Evolutionary conservation across 75 land plant genomes (phyloP).

Genomic region (Pinus taeda): DNA sequence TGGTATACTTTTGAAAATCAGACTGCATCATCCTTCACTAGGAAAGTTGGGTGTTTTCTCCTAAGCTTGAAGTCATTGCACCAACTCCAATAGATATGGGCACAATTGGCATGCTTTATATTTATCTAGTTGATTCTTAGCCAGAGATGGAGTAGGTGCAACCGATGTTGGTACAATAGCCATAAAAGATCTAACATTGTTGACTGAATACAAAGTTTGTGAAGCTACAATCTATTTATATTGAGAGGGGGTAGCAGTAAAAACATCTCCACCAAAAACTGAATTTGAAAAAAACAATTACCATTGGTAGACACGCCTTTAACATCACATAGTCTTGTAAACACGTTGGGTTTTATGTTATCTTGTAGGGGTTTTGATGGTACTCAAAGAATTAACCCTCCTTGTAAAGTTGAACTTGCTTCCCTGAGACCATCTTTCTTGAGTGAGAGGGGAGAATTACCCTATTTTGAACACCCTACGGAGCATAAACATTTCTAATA

Average conservation of each 20-base stretch:
- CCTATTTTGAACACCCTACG: slow-evolving; percentile 16
- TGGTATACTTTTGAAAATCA: slow-evolving; percentile 66
- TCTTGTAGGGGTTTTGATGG: slow-evolving; percentile 12
- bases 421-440: background rate
- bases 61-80: slow-evolving; percentile 13
- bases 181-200: slow-evolving; percentile 17
- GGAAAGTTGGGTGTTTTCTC: slow-evolving; percentile 26
- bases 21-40: slow-evolving; percentile 80
- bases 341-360: slow-evolving; percentile 1
- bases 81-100: slow-evolving; percentile 20
- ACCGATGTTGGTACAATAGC: slow-evolving; percentile 9
- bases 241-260: slow-evolving; percentile 33
- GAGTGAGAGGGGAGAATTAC: slow-evolving; percentile 11
- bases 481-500: slow-evolving; percentile 4
- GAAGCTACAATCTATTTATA: slow-evolving; percentile 15
- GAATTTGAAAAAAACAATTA: slow-evolving; percentile 32
- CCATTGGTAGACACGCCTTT: slow-evolving; percentile 20
- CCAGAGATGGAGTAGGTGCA: slow-evolving; percentile 13
- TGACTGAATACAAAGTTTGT: slow-evolving; percentile 3
- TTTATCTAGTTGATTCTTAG: slow-evolving; percentile 20
- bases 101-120: slow-evolving; percentile 16
- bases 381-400: background rate
- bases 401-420: slow-evolving; percentile 5
- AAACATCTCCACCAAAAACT: slow-evolving; percentile 55
- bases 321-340: slow-evolving; percentile 15